A percentile compares a stretch with the other conserved stretches of the same genome.
Conservation (phyloP, 306 rosid species). For the Pyrus betulifolia region DNA sequence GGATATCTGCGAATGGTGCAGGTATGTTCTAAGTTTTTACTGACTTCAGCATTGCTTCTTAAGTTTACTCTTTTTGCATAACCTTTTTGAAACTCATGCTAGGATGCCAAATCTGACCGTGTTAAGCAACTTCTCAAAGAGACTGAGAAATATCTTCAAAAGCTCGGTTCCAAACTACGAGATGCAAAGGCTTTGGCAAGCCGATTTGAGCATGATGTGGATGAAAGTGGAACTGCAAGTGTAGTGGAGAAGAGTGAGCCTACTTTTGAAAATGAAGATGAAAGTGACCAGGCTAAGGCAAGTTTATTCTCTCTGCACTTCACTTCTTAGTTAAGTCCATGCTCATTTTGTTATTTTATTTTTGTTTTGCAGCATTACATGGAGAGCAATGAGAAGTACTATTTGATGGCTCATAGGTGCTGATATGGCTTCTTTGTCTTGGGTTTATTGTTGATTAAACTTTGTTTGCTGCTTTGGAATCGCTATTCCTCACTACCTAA, state of each 20-base stretch:
- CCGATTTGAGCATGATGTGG: slow-evolving; percentile 58
- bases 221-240: slow-evolving; percentile 46
- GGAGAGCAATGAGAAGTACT: slow-evolving; percentile 99
- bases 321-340: not conserved
- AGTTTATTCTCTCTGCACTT: slow-evolving; percentile 27
- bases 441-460: slow-evolving; percentile 1
- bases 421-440: slow-evolving; percentile 17
- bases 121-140: slow-evolving; percentile 98
- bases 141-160: slow-evolving; percentile 97
- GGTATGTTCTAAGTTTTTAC: slow-evolving; percentile 37
- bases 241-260: slow-evolving; percentile 55
- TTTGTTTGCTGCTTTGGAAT: slow-evolving; percentile 1
- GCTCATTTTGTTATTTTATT: slow-evolving; percentile 17
- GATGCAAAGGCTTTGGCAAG: slow-evolving; percentile 70
- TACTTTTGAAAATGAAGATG: slow-evolving; percentile 79
- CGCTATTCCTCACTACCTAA: not conserved
- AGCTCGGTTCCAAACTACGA: slow-evolving; percentile 89
- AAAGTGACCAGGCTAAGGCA: slow-evolving; percentile 98
- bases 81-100: slow-evolving; percentile 11
- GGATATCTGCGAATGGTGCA: slow-evolving; percentile 99
- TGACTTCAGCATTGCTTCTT: slow-evolving; percentile 3
- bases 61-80: not conserved
- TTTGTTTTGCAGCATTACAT: slow-evolving; percentile 76
- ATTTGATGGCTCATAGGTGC: slow-evolving; percentile 99
- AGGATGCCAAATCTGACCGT: slow-evolving; percentile 99